Conservation (phyloP, 1,284 basidiomycete genomes). For the Malassezia globosa region DNA sequence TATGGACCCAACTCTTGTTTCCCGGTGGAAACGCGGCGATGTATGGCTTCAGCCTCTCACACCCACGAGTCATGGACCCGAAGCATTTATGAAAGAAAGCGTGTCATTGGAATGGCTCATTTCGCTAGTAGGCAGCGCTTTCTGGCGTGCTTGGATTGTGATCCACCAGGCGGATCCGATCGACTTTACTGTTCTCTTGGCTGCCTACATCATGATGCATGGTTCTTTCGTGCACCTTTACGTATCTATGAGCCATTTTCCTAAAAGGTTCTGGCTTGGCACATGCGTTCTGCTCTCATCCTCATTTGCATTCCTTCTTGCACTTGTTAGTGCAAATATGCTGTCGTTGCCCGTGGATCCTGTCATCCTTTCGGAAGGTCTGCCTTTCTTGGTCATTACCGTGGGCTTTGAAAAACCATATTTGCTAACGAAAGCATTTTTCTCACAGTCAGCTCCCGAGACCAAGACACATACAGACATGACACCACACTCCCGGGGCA, state of each 20-base stretch:
- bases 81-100: not conserved
- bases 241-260: constrained; percentile 45
- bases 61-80: constrained; percentile 1
- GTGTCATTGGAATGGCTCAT: constrained; percentile 6
- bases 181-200: constrained; percentile 88
- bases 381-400: constrained; percentile 94
- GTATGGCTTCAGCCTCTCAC: constrained; percentile 7
- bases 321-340: constrained; percentile 71
- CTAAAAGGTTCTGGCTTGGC: constrained; percentile 50
- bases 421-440: constrained; percentile 67
- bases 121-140: constrained; percentile 7
- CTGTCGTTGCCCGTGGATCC: constrained; percentile 81
- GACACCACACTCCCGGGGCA: constrained; percentile 14
- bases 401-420: constrained; percentile 97
- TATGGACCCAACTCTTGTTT: not conserved
- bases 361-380: constrained; percentile 79
- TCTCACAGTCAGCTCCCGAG: constrained; percentile 66
- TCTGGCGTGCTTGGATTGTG: not conserved
- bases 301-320: constrained; percentile 75
- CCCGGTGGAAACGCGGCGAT: constrained; percentile 6
- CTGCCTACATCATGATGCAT: constrained; percentile 93
- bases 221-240: constrained; percentile 68
- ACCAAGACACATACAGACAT: not conserved
- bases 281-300: constrained; percentile 71
- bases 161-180: constrained; percentile 67